Conservation (phyloP, 176 grass and related monocot genomes). For the bread wheat (Triticum aestivum) region IWGSC_CS_RefSeq_v2.1 NC_057809.1:120230033-120230532, state of each 20-base stretch:
- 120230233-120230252: slow-evolving; percentile 73
- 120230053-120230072: slow-evolving; percentile 60
- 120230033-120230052: too few relatives aligned
- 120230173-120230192: slow-evolving; percentile 31
- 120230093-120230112: slow-evolving; percentile 42
- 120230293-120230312: slow-evolving; percentile 74
- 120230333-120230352: slow-evolving; percentile 50
- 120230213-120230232: slow-evolving; percentile 45
- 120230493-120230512: slow-evolving; percentile 22
- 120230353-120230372: slow-evolving; percentile 73
- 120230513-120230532: neutral
- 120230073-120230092: slow-evolving; percentile 57
- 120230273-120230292: slow-evolving; percentile 75
- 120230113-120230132: slow-evolving; percentile 51
- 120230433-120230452: slow-evolving; percentile 81
- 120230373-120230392: slow-evolving; percentile 77
- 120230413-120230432: slow-evolving; percentile 71
- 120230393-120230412: slow-evolving; percentile 85
- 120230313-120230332: slow-evolving; percentile 86
- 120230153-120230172: neutral
- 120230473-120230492: slow-evolving; percentile 63
- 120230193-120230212: neutral
- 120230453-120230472: slow-evolving; percentile 49
- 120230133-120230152: slow-evolving; percentile 1
- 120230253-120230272: slow-evolving; percentile 74